Evolutionary conservation across 345 rosid species (phyloP).

Genomic region (Hevea brasiliensis): DNA sequence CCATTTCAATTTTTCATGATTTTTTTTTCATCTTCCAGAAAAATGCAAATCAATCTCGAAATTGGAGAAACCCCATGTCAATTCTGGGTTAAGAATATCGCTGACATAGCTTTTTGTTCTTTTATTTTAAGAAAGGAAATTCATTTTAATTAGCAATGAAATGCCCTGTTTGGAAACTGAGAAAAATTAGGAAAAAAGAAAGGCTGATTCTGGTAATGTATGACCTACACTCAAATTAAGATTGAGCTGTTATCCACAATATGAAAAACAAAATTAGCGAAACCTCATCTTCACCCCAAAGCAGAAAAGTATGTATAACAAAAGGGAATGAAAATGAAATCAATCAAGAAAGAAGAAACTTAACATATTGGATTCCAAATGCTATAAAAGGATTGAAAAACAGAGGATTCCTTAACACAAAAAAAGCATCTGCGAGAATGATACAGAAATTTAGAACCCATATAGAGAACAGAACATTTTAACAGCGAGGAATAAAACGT

Average conservation of each 20-base stretch:
- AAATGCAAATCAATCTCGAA: constrained; percentile 18
- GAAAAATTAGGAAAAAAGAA: not conserved
- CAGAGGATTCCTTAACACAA: not conserved
- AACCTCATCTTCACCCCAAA: not conserved
- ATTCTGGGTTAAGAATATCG: too few species aligned
- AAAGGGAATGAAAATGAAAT: not conserved
- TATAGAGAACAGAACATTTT: not conserved
- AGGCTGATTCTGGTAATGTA: not conserved
- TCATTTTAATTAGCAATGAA: not conserved
- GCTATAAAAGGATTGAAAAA: not conserved
- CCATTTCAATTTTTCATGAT: constrained; percentile 4
- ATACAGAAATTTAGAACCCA: not conserved
- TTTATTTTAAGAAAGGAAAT: too few species aligned
- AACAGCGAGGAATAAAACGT: not conserved
- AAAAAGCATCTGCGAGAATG: not conserved
- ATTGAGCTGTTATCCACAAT: not conserved
- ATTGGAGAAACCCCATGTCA: not conserved
- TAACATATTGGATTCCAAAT: not conserved
- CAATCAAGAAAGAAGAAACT: not conserved
- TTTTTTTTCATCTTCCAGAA: not conserved
- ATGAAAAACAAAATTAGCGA: not conserved
- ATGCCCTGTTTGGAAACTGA: not conserved
- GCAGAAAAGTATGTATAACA: not conserved
- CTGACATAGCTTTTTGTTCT: too few species aligned
- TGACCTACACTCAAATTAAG: not conserved